phyloP scores from a whole-genome alignment of 2,329 filamentous ascomycete species.

The Drechslerella stenobrocha region DNA sequence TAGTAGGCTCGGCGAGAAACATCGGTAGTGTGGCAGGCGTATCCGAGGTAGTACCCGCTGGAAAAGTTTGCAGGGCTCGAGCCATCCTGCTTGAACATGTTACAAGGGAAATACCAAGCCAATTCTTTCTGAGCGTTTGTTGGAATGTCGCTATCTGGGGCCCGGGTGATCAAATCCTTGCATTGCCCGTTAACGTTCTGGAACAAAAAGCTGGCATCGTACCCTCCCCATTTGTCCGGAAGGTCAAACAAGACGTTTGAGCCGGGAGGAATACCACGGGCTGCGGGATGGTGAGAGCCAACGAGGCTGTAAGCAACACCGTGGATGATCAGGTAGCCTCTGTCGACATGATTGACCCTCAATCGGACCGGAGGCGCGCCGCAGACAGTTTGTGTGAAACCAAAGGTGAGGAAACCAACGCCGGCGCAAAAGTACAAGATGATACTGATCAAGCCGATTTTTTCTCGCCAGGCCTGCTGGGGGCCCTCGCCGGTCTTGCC shows the following conservation, averaged over 20 bases:
- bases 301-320: conserved; percentile 81
- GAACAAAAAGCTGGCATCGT: conserved; percentile 95
- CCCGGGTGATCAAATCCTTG: conserved; percentile 80
- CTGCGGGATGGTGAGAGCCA: conserved; percentile 76
- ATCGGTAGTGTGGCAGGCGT: conserved; percentile 80
- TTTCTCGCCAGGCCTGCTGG: conserved; percentile 92
- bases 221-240: conserved; percentile 71
- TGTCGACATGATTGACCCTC: conserved; percentile 76
- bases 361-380: conserved; percentile 71
- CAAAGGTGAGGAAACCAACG: conserved; percentile 95
- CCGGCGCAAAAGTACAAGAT: conserved; percentile 84
- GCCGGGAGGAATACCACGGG: conserved; percentile 71
- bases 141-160: conserved; percentile 74
- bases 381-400: conserved; percentile 89
- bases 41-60: conserved; percentile 71
- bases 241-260: conserved; percentile 86
- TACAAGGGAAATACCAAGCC: conserved; percentile 97
- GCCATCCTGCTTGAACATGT: conserved; percentile 88
- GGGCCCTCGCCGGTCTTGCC: conserved; percentile 83
- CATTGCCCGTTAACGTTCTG: conserved; percentile 98
- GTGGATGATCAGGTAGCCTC: conserved; percentile 94
- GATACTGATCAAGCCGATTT: conserved; percentile 94
- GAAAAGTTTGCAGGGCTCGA: conserved; percentile 76
- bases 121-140: conserved; percentile 73
- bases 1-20: conserved; percentile 70